These are phyloP conservation scores for Yamadazyma pseudoaaseri DNA, from an alignment of 1,139 yeast species.

Conservation along the genomic window DNA sequence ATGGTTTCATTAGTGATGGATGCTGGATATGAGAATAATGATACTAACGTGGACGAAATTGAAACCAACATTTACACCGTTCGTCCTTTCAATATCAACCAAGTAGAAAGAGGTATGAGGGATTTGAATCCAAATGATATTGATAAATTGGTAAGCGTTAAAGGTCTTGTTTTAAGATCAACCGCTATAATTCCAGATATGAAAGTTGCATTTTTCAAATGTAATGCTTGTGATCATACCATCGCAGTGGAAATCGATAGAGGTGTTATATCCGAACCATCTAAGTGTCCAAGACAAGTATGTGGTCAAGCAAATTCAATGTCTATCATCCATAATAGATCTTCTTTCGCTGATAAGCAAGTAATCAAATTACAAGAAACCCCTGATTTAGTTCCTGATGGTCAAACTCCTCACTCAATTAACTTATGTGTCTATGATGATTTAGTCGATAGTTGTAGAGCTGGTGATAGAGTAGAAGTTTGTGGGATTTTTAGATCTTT, in stretches of 20 bases:
- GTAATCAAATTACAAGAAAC: slow-evolving; percentile 93
- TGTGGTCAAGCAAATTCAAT: slow-evolving; percentile 88
- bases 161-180: slow-evolving; percentile 86
- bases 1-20: slow-evolving; percentile 78
- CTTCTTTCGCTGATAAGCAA: slow-evolving; percentile 92
- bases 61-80: slow-evolving; percentile 83
- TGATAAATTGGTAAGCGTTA: slow-evolving; percentile 86
- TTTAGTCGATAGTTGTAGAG: slow-evolving; percentile 88
- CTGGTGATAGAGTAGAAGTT: slow-evolving; percentile 95
- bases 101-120: slow-evolving; percentile 76
- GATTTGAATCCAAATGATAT: slow-evolving; percentile 95
- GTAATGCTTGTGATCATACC: slow-evolving; percentile 94
- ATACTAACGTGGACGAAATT: slow-evolving; percentile 55
- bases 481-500: slow-evolving; percentile 93
- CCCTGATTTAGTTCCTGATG: slow-evolving; percentile 97
- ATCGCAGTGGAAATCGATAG: slow-evolving; percentile 90
- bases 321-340: slow-evolving; percentile 88
- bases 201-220: slow-evolving; percentile 95
- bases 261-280: slow-evolving; percentile 92
- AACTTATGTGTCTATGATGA: slow-evolving; percentile 95
- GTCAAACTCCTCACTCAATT: slow-evolving; percentile 97
- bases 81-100: slow-evolving; percentile 77
- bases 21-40: slow-evolving; percentile 25
- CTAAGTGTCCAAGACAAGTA: slow-evolving; percentile 83
- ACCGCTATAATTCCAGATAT: slow-evolving; percentile 95